A percentile compares a stretch with the other conserved stretches of the same genome.
phyloP scores from a whole-genome alignment of 345 rosid genomes.

The Boechera divaricarpa region DNA sequence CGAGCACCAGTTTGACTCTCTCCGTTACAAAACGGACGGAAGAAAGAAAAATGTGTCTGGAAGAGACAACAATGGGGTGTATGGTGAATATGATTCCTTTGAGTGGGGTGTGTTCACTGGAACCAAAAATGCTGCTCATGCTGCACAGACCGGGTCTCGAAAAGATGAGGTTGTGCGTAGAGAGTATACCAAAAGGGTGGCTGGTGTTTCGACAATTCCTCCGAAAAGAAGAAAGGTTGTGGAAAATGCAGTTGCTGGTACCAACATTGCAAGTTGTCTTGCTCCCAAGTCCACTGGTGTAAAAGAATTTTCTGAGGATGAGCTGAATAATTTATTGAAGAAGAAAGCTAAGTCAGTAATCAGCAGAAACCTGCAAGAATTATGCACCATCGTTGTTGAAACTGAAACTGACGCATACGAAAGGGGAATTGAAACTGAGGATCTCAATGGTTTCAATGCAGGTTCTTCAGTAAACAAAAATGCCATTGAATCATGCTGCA shows the following conservation, averaged over 20 bases:
- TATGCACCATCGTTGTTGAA: slow-evolving; percentile 28
- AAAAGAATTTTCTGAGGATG: slow-evolving; percentile 54
- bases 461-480: slow-evolving; percentile 33
- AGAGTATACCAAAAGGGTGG: slow-evolving; percentile 56
- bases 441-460: slow-evolving; percentile 33
- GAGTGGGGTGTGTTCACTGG: slow-evolving; percentile 49
- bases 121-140: slow-evolving; percentile 52
- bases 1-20: slow-evolving; percentile 52
- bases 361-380: slow-evolving; percentile 49
- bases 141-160: slow-evolving; percentile 59
- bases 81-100: slow-evolving; percentile 43
- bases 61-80: slow-evolving; percentile 37
- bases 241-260: slow-evolving; percentile 51
- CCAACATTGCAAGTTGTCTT: slow-evolving; percentile 37
- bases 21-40: slow-evolving; percentile 48
- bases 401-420: slow-evolving; percentile 32
- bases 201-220: slow-evolving; percentile 32
- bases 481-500: slow-evolving; percentile 18
- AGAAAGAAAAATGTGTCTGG: slow-evolving; percentile 40
- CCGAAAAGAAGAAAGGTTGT: slow-evolving; percentile 55
- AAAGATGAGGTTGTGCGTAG: slow-evolving; percentile 61
- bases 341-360: slow-evolving; percentile 59
- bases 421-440: slow-evolving; percentile 33
- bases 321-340: slow-evolving; percentile 51
- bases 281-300: slow-evolving; percentile 38